Percentiles rank a stretch among this genome's conserved stretches.
Evolutionary conservation across 139 green algal species (phyloP).

Genomic region (Chlorella ohadii): DNA sequence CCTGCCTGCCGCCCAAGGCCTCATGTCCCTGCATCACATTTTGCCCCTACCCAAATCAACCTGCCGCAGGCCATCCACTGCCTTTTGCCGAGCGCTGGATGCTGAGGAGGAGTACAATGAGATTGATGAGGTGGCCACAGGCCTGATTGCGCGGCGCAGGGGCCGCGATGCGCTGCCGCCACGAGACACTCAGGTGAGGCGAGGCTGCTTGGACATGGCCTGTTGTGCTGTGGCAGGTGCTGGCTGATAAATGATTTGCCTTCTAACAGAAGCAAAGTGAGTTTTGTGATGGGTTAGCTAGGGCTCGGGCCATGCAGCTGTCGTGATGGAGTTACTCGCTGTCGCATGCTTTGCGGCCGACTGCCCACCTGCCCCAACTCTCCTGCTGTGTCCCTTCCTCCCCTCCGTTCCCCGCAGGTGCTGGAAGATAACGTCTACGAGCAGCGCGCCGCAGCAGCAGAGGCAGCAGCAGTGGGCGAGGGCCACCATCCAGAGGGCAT

Average conservation of each 20-base stretch:
- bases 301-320: too few relatives aligned
- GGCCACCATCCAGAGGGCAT: not conserved
- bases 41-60: too few relatives aligned
- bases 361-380: too few relatives aligned
- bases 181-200: not conserved
- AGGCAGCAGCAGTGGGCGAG: not conserved
- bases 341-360: too few relatives aligned
- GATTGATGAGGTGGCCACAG: conserved; percentile 33
- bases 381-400: too few relatives aligned
- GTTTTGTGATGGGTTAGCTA: too few relatives aligned
- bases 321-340: too few relatives aligned
- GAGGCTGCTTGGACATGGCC: too few relatives aligned
- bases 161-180: conserved; percentile 14
- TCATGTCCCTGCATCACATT: too few relatives aligned
- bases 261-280: too few relatives aligned
- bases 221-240: conserved; percentile 20
- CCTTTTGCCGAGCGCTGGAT: conserved; percentile 55
- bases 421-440: conserved; percentile 36
- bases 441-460: conserved; percentile 6
- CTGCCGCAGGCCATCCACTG: not conserved
- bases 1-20: not conserved
- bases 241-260: conserved; percentile 38
- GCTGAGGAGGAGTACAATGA: conserved; percentile 47
- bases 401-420: too few relatives aligned
- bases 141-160: not conserved